Conservation (phyloP, 805 yeast species). For the Alloascoidea hylecoeti region DNA sequence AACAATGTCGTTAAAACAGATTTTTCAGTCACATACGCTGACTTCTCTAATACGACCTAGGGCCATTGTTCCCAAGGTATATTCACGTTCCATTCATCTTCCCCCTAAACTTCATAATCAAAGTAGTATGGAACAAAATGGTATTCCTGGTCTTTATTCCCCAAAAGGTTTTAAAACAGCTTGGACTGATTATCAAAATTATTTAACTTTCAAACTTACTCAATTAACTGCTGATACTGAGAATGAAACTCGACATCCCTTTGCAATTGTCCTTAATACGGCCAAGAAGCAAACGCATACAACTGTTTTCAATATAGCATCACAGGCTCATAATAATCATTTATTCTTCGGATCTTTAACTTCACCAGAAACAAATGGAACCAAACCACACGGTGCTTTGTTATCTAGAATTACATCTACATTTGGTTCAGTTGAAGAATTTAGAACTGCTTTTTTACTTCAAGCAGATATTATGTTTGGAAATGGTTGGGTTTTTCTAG, state of each 20-base stretch:
- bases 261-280: slow-evolving; percentile 47
- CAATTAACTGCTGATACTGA: slow-evolving; percentile 64
- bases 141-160: slow-evolving; percentile 54
- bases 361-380: slow-evolving; percentile 9
- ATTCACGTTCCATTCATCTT: slow-evolving; percentile 1
- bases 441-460: slow-evolving; percentile 52
- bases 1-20: too few relatives aligned
- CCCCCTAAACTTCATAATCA: not conserved
- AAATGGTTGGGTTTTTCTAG: slow-evolving; percentile 84
- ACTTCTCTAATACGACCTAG: too few relatives aligned
- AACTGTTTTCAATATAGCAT: slow-evolving; percentile 72
- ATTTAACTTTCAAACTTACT: slow-evolving; percentile 35
- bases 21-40: too few relatives aligned
- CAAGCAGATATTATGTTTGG: slow-evolving; percentile 69
- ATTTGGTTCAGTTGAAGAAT: slow-evolving; percentile 69
- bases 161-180: slow-evolving; percentile 54
- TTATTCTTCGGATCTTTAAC: slow-evolving; percentile 58
- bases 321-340: slow-evolving; percentile 88
- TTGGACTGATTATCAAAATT: slow-evolving; percentile 74
- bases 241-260: slow-evolving; percentile 63
- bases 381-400: slow-evolving; percentile 9
- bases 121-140: slow-evolving; percentile 18
- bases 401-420: slow-evolving; percentile 33
- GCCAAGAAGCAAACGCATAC: slow-evolving; percentile 55
- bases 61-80: too few relatives aligned